phyloP scores from a whole-genome alignment of 1,284 basidiomycete species.

The Leccinum angustisporum region DNA sequence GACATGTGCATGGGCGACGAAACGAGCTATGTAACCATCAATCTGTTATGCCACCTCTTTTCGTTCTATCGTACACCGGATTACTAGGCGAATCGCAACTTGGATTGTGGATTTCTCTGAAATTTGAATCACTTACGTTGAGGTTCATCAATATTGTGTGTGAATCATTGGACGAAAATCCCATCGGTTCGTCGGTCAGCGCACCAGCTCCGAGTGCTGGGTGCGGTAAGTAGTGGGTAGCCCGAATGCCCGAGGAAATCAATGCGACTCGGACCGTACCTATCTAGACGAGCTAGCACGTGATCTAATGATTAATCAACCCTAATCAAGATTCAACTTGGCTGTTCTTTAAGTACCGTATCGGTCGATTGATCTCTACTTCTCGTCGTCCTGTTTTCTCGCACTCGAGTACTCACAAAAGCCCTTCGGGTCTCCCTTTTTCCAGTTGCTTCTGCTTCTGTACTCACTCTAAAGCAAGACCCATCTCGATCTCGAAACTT shows the following conservation, averaged over 20 bases:
- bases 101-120: not conserved
- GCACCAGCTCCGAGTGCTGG: not conserved
- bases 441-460: conserved; percentile 26
- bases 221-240: no score
- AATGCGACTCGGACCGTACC: no score
- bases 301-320: not conserved
- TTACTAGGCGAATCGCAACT: no score
- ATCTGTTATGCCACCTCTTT: no score
- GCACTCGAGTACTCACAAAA: conserved; percentile 20
- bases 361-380: conserved; percentile 1
- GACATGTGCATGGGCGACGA: no score
- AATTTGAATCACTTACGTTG: not conserved
- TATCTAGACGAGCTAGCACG: not conserved
- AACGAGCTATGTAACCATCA: no score
- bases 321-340: no score
- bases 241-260: not conserved
- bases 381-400: conserved; percentile 30
- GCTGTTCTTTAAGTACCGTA: not conserved
- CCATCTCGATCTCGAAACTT: conserved; percentile 14
- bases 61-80: no score
- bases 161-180: not conserved
- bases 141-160: not conserved
- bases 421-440: conserved; percentile 28
- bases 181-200: not conserved
- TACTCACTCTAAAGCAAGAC: conserved; percentile 18